Evolutionary conservation across 805 yeast genomes (phyloP).

Genomic region (Priceomyces melissophilus): DNA sequence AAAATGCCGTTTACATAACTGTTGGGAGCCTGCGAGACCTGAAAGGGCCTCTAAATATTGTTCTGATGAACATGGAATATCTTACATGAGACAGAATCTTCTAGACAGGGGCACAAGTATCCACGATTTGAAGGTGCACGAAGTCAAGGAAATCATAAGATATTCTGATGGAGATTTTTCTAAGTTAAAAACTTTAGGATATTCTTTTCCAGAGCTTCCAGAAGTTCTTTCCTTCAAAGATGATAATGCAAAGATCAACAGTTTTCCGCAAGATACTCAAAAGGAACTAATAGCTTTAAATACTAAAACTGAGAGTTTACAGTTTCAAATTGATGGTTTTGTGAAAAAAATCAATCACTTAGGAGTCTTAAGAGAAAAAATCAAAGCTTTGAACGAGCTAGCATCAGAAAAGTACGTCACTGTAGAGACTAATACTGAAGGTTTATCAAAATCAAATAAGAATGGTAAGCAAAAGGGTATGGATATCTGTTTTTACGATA

Average conservation of each 20-base stretch:
- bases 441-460: constrained; percentile 11
- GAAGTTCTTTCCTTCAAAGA: constrained; percentile 22
- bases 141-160: constrained; percentile 22
- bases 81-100: constrained; percentile 33
- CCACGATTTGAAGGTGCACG: constrained; percentile 13
- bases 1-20: constrained; percentile 61
- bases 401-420: constrained; percentile 12
- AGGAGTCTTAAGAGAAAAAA: constrained; percentile 30
- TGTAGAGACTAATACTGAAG: constrained; percentile 9
- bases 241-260: constrained; percentile 10
- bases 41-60: constrained; percentile 66
- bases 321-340: constrained; percentile 9
- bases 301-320: constrained; percentile 12
- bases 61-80: constrained; percentile 62
- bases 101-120: constrained; percentile 10
- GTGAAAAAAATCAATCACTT: constrained; percentile 21
- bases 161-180: constrained; percentile 17
- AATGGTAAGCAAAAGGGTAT: constrained; percentile 12
- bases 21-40: constrained; percentile 51
- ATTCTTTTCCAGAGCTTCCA: constrained; percentile 42
- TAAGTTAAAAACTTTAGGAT: constrained; percentile 24
- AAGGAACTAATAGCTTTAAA: constrained; percentile 17
- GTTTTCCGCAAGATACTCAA: constrained; percentile 17
- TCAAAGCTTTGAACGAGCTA: constrained; percentile 35
- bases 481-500: constrained; percentile 56